Base-by-base conservation (phyloP, 257 asterid genomes). In the Euphrasia confusa region DNA sequence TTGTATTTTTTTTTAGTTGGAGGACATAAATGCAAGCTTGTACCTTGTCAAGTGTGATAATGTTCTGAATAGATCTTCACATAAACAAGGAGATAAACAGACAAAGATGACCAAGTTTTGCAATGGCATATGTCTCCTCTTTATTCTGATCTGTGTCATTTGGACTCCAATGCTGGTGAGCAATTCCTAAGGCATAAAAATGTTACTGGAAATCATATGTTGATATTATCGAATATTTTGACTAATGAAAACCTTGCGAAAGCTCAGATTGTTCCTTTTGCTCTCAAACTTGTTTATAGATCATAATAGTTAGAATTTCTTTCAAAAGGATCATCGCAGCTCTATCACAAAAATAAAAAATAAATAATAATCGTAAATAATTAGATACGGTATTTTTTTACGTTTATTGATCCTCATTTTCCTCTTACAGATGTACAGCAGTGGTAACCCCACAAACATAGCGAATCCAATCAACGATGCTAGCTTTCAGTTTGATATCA, bases 141-240 rank as follows among this genome's bases (percentile, higher is more conserved):
- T 89, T 70, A 54, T 93, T 62, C 78, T 93, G 65, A 87, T 89
- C 26, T 83, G 94, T 70, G 99, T 93, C 57, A 89, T 93, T 63
- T 93, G 99, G 99, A 95, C 99, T 78, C 99, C 99, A 63, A 93
- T 93, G 97, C 80, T 93, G 94, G 99, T 89, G 70, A 82, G 94
- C 60, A 64, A 65, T 68, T 65, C 68, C 8, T 37, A 18, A n/a
- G 27, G 12, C 62, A 57, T 8, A 57, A 57, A 9, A 30, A 33
- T 21, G 21, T 21, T n/a, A 42, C n/a, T 14, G 39, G 60, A 26
- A 26, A 30, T 30, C 33, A 44, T 2, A 52, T 52, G 21, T 52
- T 10, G 13, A 45, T 45, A n/a, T 45, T 10, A 45, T 10, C 4
- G 33, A 30, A 30, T 28, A 28, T 30, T 30, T 30, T 30, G 33